These are phyloP conservation scores for Lactarius vividus DNA, from an alignment of 768 basidiomycete species.

Conservation along the genomic window DNA sequence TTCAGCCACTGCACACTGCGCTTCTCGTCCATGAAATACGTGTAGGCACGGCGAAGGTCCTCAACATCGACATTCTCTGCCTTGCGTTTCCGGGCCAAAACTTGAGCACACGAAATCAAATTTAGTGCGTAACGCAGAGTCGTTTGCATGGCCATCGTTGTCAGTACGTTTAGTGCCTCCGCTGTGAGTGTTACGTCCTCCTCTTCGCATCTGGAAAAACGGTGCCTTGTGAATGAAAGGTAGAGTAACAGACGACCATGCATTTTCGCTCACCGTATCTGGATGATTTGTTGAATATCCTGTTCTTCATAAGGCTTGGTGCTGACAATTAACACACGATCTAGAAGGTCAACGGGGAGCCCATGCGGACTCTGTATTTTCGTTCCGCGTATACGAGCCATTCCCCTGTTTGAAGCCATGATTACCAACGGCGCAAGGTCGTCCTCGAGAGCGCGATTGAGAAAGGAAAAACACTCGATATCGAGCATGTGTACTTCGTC, in stretches of 20 bases:
- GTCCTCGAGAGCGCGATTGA: slow-evolving; percentile 93
- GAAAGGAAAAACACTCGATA: slow-evolving; percentile 98
- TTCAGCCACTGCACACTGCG: slow-evolving; percentile 89
- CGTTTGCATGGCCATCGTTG: slow-evolving; percentile 84
- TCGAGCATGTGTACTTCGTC: slow-evolving; percentile 99
- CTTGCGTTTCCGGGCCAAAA: slow-evolving; percentile 82
- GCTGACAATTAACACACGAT: slow-evolving; percentile 93
- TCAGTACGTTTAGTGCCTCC: slow-evolving; percentile 75
- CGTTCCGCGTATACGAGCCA: slow-evolving; percentile 92
- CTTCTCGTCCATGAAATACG: slow-evolving; percentile 91
- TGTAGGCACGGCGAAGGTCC: slow-evolving; percentile 81
- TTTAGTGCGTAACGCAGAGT: slow-evolving; percentile 94
- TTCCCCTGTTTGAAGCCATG: slow-evolving; percentile 97
- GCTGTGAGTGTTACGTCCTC: slow-evolving; percentile 85
- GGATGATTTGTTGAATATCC: slow-evolving; percentile 88
- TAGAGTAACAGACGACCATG: background rate
- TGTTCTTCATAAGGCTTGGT: slow-evolving; percentile 81
- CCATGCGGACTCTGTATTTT: slow-evolving; percentile 94
- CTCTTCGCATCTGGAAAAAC: slow-evolving; percentile 70
- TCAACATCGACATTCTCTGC: slow-evolving; percentile 77
- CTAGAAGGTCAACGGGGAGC: slow-evolving; percentile 89
- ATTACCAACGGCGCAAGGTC: slow-evolving; percentile 94
- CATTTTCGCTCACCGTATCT: slow-evolving; percentile 64
- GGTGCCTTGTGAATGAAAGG: background rate
- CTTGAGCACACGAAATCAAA: slow-evolving; percentile 88